Evolutionary conservation across 495 filamentous ascomycete species (phyloP).

Genomic region (Trichocladium antarcticum): DNA sequence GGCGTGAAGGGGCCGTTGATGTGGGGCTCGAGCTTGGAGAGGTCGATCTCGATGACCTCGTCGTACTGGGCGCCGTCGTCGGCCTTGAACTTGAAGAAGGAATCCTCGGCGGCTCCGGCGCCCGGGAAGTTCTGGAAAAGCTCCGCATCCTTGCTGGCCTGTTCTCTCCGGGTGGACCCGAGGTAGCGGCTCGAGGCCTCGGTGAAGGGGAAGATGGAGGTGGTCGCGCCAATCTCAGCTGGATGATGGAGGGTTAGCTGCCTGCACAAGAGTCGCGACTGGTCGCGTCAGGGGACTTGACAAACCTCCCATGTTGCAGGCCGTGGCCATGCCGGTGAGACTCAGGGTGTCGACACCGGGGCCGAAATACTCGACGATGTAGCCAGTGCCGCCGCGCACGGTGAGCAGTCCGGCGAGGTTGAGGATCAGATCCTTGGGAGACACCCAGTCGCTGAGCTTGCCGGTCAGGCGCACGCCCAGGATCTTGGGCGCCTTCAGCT

Average conservation of each 20-base stretch:
- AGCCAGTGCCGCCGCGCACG: constrained; percentile 89
- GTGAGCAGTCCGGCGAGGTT: constrained; percentile 81
- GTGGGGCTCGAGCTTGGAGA: constrained; percentile 85
- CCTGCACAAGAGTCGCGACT: not conserved
- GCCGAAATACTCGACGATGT: constrained; percentile 83
- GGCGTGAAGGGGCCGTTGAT: constrained; percentile 97
- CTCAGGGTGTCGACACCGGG: constrained; percentile 81
- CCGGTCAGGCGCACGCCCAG: constrained; percentile 80
- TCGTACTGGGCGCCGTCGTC: constrained; percentile 81
- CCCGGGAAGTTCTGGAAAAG: constrained; percentile 38
- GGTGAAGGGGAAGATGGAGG: constrained; percentile 66
- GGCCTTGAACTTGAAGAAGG: constrained; percentile 46
- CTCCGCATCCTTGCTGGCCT: constrained; percentile 54
- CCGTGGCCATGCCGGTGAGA: constrained; percentile 85
- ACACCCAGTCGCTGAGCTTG: constrained; percentile 76
- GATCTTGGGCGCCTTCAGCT: constrained; percentile 85
- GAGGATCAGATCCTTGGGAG: constrained; percentile 91
- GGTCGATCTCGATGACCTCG: constrained; percentile 80
- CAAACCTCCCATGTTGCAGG: constrained; percentile 60
- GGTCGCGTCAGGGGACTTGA: too few species aligned
- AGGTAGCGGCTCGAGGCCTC: constrained; percentile 56
- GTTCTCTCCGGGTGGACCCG: constrained; percentile 64
- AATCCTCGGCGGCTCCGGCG: constrained; percentile 25
- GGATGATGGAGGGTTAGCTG: not conserved
- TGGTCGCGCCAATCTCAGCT: constrained; percentile 91